These are phyloP conservation scores for Penicillium sp. DNA, from an alignment of 2,329 filamentous ascomycete species.

Conservation along the genomic window DNA sequence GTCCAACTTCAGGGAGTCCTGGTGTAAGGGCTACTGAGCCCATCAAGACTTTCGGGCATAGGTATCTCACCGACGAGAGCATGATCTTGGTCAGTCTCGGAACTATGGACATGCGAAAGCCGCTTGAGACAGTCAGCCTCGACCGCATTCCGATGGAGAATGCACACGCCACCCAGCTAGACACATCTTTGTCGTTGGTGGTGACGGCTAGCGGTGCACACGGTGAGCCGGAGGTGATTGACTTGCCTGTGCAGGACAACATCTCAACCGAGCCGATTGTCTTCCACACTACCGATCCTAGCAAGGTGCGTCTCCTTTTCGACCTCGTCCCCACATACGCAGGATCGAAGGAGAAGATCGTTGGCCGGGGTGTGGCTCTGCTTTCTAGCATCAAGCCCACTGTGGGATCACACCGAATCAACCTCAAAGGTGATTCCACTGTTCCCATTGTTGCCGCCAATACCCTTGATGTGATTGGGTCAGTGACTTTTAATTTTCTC, in stretches of 20 bases:
- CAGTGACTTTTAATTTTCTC: slow-evolving; percentile 94
- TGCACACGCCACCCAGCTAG: slow-evolving; percentile 87
- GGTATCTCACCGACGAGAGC: slow-evolving; percentile 84
- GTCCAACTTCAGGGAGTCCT: slow-evolving; percentile 36
- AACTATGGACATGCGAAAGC: slow-evolving; percentile 89
- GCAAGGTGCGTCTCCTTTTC: slow-evolving; percentile 84
- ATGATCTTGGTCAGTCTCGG: slow-evolving; percentile 90
- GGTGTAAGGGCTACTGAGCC: slow-evolving; percentile 59
- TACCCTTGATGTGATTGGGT: slow-evolving; percentile 84
- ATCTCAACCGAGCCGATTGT: slow-evolving; percentile 90
- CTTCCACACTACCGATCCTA: slow-evolving; percentile 74
- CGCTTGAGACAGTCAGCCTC: slow-evolving; percentile 73
- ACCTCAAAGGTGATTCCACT: slow-evolving; percentile 84
- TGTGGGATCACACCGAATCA: slow-evolving; percentile 82
- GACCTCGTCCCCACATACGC: slow-evolving; percentile 96
- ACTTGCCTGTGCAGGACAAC: slow-evolving; percentile 90
- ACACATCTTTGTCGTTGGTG: slow-evolving; percentile 88
- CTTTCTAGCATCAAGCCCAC: slow-evolving; percentile 81
- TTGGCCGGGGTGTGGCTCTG: slow-evolving; percentile 84
- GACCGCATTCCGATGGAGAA: slow-evolving; percentile 84
- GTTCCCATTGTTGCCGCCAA: slow-evolving; percentile 84
- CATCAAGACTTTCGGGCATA: slow-evolving; percentile 92
- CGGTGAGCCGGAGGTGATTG: slow-evolving; percentile 84
- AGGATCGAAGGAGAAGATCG: slow-evolving; percentile 72
- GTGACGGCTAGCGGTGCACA: slow-evolving; percentile 80